Percentiles rank a stretch among this genome's conserved stretches.
Conservation (phyloP, 179 eudicot genomes). For the Vitellaria paradoxa region DNA sequence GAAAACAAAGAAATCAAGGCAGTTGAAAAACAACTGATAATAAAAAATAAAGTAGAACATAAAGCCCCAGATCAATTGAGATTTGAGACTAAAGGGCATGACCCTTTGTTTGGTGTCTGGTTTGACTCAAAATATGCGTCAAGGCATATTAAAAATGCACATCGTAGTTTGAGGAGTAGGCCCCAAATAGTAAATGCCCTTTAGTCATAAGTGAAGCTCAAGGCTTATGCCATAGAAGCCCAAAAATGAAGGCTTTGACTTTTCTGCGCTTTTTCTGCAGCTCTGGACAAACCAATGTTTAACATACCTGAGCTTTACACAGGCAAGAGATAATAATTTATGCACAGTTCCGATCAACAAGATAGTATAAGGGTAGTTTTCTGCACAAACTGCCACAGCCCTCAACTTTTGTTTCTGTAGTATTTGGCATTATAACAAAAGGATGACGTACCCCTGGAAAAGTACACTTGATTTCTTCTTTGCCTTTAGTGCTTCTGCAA, state of each 20-base stretch:
- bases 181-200: background rate
- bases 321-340: background rate
- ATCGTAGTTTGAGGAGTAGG: background rate
- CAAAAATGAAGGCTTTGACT: background rate
- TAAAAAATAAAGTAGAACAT: background rate
- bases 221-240: background rate
- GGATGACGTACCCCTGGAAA: constrained; percentile 68
- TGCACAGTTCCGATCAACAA: background rate
- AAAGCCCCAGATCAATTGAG: background rate
- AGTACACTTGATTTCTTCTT: constrained; percentile 64
- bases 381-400: background rate
- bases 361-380: background rate
- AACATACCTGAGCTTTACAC: constrained; percentile 9
- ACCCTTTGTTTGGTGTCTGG: background rate
- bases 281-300: background rate
- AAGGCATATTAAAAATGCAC: constrained; percentile 10
- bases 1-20: background rate
- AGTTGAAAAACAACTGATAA: background rate
- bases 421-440: background rate
- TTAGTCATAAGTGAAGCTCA: background rate
- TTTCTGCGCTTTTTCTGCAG: background rate
- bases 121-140: constrained; percentile 1
- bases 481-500: constrained; percentile 78
- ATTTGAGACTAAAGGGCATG: background rate
- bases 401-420: background rate